These are phyloP conservation scores for Eimeria praecox DNA, from an alignment of 169 alveolate genomes.

Conservation along the genomic window DNA sequence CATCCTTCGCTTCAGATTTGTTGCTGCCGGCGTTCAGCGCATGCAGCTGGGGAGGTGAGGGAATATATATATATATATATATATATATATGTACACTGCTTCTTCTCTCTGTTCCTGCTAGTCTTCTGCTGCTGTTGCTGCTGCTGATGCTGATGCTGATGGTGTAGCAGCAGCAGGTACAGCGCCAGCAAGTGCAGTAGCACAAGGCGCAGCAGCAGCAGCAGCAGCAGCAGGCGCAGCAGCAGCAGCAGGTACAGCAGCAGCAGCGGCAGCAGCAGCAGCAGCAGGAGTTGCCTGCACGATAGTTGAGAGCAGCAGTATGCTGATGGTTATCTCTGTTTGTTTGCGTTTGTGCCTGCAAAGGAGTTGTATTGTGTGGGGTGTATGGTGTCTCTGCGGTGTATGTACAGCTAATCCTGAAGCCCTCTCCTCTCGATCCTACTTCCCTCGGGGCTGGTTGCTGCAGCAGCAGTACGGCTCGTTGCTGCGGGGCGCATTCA, in stretches of 20 bases:
- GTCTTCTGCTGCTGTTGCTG: too few relatives aligned
- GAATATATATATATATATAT: background rate
- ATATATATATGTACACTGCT: too few relatives aligned
- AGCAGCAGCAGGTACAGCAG: background rate
- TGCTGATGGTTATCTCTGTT: background rate
- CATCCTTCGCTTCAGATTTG: background rate
- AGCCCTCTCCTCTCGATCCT: constrained; percentile 34
- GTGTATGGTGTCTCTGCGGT: background rate
- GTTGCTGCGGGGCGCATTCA: constrained; percentile 47
- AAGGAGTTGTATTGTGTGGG: background rate
- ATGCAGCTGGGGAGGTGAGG: constrained; percentile 59
- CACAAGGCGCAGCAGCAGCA: background rate
- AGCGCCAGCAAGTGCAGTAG: background rate
- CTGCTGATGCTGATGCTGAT: too few relatives aligned
- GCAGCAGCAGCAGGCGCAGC: background rate
- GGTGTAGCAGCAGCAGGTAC: background rate
- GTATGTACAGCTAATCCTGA: constrained; percentile 5
- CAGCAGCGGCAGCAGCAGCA: background rate
- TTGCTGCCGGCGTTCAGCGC: constrained; percentile 50
- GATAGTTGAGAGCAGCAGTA: background rate
- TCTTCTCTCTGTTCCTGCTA: too few relatives aligned
- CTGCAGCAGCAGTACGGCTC: constrained; percentile 59
- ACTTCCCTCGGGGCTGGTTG: constrained; percentile 53
- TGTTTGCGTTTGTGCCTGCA: background rate
- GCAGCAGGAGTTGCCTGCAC: background rate